phyloP scores from a whole-genome alignment of 805 yeast genomes.

The Wickerhamomyces bovis region DNA sequence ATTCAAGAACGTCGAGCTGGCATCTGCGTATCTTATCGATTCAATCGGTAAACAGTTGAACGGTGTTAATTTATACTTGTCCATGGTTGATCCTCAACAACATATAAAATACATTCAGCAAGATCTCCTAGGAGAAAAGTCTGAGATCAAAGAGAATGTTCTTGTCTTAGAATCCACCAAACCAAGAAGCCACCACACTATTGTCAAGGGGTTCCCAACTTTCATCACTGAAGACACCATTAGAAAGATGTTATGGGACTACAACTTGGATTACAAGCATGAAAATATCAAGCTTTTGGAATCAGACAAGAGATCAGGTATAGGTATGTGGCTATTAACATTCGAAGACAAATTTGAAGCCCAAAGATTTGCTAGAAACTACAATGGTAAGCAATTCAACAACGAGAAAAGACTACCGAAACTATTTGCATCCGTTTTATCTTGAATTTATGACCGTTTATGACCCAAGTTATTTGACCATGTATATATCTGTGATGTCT shows the following conservation, averaged over 20 bases:
- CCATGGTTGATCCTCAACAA: constrained; percentile 33
- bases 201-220: constrained; percentile 43
- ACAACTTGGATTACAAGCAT: constrained; percentile 31
- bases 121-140: neutral
- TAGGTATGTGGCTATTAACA: constrained; percentile 29
- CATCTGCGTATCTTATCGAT: constrained; percentile 47
- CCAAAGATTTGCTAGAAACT: constrained; percentile 42
- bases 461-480: neutral
- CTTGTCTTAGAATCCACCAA: neutral
- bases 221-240: constrained; percentile 34
- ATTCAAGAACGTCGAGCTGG: constrained; percentile 41
- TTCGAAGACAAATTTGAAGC: constrained; percentile 45
- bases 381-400: constrained; percentile 40
- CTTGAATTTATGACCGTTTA: neutral
- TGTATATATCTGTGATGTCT: neutral
- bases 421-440: constrained; percentile 24
- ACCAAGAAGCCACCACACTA: constrained; percentile 26
- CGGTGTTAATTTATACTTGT: constrained; percentile 41
- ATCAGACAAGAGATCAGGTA: constrained; percentile 7
- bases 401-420: constrained; percentile 23
- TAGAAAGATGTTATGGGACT: constrained; percentile 40
- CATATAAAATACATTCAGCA: constrained; percentile 1
- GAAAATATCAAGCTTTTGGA: constrained; percentile 10
- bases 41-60: constrained; percentile 42
- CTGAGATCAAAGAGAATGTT: constrained; percentile 1